Evolutionary conservation across 106 monocot species (phyloP), one percentile per base, ranked within the genome.

Genomic region (Apostasia ramifera): DNA sequence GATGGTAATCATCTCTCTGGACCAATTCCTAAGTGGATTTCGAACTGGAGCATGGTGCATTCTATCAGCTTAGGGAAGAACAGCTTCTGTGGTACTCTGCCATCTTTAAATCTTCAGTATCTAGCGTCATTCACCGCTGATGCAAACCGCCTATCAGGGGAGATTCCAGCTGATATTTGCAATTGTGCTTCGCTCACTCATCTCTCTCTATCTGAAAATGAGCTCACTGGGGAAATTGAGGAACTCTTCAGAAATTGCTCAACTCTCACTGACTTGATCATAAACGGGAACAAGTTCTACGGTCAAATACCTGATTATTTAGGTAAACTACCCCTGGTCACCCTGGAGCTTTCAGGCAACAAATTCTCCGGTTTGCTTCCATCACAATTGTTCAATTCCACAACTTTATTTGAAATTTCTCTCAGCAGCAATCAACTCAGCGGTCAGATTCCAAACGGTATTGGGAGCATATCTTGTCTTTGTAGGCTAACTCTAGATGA

Each of bases 1-100:
- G 89, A 89, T 77, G 86, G 80, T 9, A 95, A 95, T 65, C 79
- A 84, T 68, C 66, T 95, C 13, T 84, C 81, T 15, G 92, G 95
- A 48, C 70, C 62, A 4, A 81, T 95, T 66, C 92, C 91, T 40
- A 14, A 66, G 43, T 89, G 91, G 88, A 84, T 95, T 7, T 60
- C 55, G 47, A 86, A 85, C 63, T 95, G 95, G 95, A 86, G 81
- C 63, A 71, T 50, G 10, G 80, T 49, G 5, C 73, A 12, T 2
- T 73, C 81, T 14, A 75, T 95, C 55, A 75, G 82, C 26, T 72
- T 95, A 57, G 76, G 59, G 40, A 88, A 87, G 78, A 95, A 95
- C 54, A 40, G n/a, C 9, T 95, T 95, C 66, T 67, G 8, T 61
- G 92, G 95, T 49, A 63, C 67, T 62, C 80, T 92, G 39, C 95